Conservation (phyloP, 148 eudicot species). For the Limonium bicolor region DNA sequence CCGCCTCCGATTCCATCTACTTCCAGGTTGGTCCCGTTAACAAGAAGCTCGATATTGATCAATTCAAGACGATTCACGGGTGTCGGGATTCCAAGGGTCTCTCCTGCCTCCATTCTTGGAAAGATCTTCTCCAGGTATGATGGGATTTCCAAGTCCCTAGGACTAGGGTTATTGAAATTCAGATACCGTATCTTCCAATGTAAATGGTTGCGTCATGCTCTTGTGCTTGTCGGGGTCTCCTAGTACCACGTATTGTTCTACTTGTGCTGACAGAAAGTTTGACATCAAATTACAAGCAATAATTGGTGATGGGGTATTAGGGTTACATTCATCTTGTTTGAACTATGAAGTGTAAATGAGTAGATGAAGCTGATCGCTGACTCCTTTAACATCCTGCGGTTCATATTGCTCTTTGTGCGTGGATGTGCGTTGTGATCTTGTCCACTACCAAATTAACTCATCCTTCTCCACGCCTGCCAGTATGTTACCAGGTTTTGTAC, state of each 20-base stretch:
- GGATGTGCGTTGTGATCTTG: too few species aligned
- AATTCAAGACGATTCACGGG: slow-evolving; percentile 49
- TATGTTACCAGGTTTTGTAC: too few species aligned
- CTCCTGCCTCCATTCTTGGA: slow-evolving; percentile 8
- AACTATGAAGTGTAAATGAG: too few species aligned
- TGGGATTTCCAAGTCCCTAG: not conserved
- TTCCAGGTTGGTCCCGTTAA: slow-evolving; percentile 60
- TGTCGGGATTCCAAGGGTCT: slow-evolving; percentile 17
- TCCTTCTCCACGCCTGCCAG: too few species aligned
- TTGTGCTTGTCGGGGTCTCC: not conserved
- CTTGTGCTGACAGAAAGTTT: not conserved
- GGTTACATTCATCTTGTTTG: too few species aligned
- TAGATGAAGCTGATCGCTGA: too few species aligned
- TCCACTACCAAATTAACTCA: too few species aligned
- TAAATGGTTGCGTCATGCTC: not conserved
- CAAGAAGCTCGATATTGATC: slow-evolving; percentile 59
- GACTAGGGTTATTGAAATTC: slow-evolving; percentile 1
- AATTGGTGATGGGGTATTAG: too few species aligned
- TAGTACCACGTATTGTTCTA: not conserved
- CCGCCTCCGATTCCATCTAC: slow-evolving; percentile 57
- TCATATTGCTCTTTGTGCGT: too few species aligned
- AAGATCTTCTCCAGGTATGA: slow-evolving; percentile 12
- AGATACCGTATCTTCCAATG: not conserved
- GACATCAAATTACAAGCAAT: not conserved
- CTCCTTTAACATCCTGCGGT: too few species aligned